A percentile compares a stretch with the other conserved stretches of the same genome.
phyloP scores from a whole-genome alignment of 2,329 filamentous ascomycete genomes.

The Cladobotryum mycophilum region DNA sequence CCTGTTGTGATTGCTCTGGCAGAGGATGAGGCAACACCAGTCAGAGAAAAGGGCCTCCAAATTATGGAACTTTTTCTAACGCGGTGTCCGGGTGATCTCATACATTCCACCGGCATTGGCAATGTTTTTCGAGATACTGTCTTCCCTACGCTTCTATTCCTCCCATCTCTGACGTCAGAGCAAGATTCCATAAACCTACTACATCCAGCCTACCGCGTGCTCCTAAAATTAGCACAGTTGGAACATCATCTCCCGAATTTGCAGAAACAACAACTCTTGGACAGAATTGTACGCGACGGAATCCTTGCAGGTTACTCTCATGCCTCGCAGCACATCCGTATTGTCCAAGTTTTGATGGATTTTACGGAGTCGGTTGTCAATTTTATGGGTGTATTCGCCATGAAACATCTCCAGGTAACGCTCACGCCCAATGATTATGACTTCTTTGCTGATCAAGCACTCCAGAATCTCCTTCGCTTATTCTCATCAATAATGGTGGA shows the following conservation, averaged over 20 bases:
- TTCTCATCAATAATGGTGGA: conserved; percentile 59
- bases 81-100: conserved; percentile 45
- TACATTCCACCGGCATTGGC: conserved; percentile 58
- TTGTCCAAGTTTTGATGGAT: conserved; percentile 51
- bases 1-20: conserved; percentile 64
- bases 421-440: conserved; percentile 11
- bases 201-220: conserved; percentile 56
- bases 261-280: conserved; percentile 36
- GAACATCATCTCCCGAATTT: conserved; percentile 19
- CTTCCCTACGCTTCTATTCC: conserved; percentile 65
- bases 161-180: conserved; percentile 72
- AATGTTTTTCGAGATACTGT: conserved; percentile 63
- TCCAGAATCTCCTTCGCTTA: conserved; percentile 61
- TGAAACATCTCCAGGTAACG: conserved; percentile 61
- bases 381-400: conserved; percentile 53
- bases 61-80: conserved; percentile 50
- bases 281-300: conserved; percentile 50
- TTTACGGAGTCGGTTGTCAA: conserved; percentile 45
- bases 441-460: not conserved
- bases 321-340: conserved; percentile 49
- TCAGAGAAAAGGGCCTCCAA: conserved; percentile 51
- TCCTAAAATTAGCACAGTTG: conserved; percentile 49
- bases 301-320: conserved; percentile 51
- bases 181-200: conserved; percentile 62
- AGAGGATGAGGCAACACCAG: conserved; percentile 52